phyloP scores from a whole-genome alignment of 768 basidiomycete genomes.

The Rhodotorula diobovata region DNA sequence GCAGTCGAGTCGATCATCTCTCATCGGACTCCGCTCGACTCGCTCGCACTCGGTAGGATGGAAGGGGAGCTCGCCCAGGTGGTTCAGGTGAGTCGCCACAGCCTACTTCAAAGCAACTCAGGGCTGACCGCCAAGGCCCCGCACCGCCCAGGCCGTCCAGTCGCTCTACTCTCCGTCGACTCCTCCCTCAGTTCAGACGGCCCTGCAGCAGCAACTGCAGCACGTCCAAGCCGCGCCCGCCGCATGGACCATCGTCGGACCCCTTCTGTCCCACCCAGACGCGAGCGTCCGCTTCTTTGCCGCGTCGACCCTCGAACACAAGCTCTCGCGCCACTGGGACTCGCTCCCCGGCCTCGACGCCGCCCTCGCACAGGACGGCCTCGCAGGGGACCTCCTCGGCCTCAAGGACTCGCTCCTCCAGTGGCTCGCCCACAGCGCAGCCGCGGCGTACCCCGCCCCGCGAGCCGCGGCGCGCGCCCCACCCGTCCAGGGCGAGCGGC shows the following conservation, averaged over 20 bases:
- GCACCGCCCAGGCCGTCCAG: slow-evolving; percentile 21
- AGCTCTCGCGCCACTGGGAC: slow-evolving; percentile 20
- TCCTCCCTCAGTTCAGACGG: background rate
- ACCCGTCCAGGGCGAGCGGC: slow-evolving; percentile 8
- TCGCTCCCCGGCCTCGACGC: background rate
- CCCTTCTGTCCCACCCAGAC: slow-evolving; percentile 21
- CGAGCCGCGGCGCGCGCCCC: no score
- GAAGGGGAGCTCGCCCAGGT: slow-evolving; percentile 21
- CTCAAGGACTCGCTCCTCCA: slow-evolving; percentile 21
- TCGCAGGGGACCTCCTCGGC: background rate
- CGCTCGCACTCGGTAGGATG: background rate
- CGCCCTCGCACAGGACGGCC: background rate
- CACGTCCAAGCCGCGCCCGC: slow-evolving; percentile 5
- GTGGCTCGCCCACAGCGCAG: slow-evolving; percentile 20
- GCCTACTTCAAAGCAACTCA: no score
- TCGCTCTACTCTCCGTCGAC: slow-evolving; percentile 28
- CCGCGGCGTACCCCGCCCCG: slow-evolving; percentile 6
- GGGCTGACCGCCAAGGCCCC: background rate
- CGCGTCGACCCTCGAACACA: slow-evolving; percentile 19
- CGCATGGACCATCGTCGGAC: slow-evolving; percentile 19
- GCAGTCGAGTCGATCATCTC: background rate
- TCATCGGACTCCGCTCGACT: background rate
- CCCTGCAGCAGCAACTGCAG: slow-evolving; percentile 16
- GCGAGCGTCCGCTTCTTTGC: slow-evolving; percentile 34
- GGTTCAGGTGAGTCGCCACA: background rate